Evolutionary conservation across 1,284 basidiomycete species (phyloP).

Genomic region (Leccinum subrobustum): DNA sequence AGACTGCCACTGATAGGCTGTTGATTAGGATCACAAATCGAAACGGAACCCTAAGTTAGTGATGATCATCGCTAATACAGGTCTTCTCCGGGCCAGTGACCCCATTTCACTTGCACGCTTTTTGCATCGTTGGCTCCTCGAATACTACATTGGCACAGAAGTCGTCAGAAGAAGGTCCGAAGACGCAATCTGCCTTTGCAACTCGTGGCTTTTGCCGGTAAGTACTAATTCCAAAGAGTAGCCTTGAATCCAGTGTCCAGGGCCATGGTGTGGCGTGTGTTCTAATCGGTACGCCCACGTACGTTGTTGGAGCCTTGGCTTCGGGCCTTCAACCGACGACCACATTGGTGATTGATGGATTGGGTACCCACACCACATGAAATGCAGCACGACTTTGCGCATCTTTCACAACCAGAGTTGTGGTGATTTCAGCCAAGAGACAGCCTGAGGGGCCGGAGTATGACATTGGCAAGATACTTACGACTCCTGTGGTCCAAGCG

Average conservation of each 20-base stretch:
- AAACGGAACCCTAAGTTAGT: slow-evolving; percentile 18
- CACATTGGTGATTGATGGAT: slow-evolving; percentile 29
- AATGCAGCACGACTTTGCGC: slow-evolving; percentile 28
- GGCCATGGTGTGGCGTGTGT: background rate
- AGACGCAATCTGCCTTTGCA: slow-evolving; percentile 17
- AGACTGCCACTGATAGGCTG: background rate
- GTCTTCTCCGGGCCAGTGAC: slow-evolving; percentile 13
- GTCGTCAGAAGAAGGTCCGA: slow-evolving; percentile 12
- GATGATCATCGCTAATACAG: background rate
- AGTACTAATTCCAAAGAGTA: too few relatives aligned
- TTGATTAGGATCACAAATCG: slow-evolving; percentile 14
- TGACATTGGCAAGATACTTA: slow-evolving; percentile 2
- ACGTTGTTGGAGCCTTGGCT: slow-evolving; percentile 19
- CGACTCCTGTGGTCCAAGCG: slow-evolving; percentile 12
- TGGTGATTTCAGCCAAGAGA: background rate
- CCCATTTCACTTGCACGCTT: slow-evolving; percentile 16
- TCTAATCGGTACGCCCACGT: slow-evolving; percentile 13
- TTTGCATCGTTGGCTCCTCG: slow-evolving; percentile 17
- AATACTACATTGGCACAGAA: slow-evolving; percentile 19
- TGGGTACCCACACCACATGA: slow-evolving; percentile 29
- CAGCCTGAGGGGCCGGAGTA: background rate
- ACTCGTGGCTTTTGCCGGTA: slow-evolving; percentile 13
- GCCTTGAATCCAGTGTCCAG: too few relatives aligned
- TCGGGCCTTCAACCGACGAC: slow-evolving; percentile 12
- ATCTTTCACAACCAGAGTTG: slow-evolving; percentile 1